Evolutionary conservation across 352 stramenopile species (phyloP), one percentile per base, ranked within the genome.

Genomic region (Globisporangium mamillatum): DNA sequence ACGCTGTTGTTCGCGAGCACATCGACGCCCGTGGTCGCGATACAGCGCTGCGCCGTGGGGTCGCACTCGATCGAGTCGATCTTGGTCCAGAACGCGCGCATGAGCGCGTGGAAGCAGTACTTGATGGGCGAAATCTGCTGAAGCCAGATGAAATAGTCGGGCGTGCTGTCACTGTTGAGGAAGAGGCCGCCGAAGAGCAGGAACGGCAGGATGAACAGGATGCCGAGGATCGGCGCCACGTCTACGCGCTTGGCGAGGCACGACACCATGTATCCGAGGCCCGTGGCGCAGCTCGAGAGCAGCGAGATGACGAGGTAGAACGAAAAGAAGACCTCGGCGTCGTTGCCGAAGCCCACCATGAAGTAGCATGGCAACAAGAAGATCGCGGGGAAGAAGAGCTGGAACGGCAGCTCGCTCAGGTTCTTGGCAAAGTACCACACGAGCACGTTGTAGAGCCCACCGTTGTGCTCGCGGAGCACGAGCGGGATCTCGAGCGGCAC

Each of bases 351-450:
- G 60, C 76, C 76, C 10, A 82, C 58, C 68, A 82, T 73, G 60
- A 80, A 82, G 71, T 80, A 82, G 64, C 66, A 68, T 27, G 68
- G 72, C 34, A 77, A 3, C 22, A 81, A 44, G 63, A 77, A 79
- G 36, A 79, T 56, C 22, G 68, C 50, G 5, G 70, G 73, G 55
- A 77, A 80, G 46, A 78, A 66, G 54, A 82, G 46, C 64, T 79
- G 75, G 52, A 73, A 72, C 27, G 68, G 61, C 44, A 79, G 58
- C 63, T 82, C 75, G 60, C 70, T 78, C 63, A 78, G 7, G 67
- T 77, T 81, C 63, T 81, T 81, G 66, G 75, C 73, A 44, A 75
- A 50, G 64, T 79, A 81, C 75, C 75, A 81, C n/a, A 68, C 65
- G 41, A 70, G 54, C 4, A 71, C 57, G 59, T 74, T 64, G 72